These are phyloP conservation scores for Trypanosomatidae sp. DNA, from an alignment of 208 protist species.

Conservation along the genomic window DNA sequence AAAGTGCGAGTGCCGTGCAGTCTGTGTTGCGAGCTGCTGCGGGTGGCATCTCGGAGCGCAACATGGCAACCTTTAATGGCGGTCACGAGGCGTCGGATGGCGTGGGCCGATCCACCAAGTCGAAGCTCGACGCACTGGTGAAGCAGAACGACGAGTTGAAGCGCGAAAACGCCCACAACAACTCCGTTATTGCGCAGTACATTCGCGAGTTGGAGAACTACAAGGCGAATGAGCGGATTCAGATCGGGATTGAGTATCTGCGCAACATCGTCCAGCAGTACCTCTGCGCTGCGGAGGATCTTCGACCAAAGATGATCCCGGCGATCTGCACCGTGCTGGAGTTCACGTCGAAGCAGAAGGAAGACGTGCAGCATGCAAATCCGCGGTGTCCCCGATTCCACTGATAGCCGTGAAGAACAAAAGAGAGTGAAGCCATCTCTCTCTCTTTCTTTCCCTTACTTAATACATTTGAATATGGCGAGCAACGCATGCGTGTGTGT, in stretches of 20 bases:
- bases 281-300: constrained; percentile 59
- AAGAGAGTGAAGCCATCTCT: too few relatives aligned
- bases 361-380: too few relatives aligned
- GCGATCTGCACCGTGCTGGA: constrained; percentile 86
- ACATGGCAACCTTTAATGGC: constrained; percentile 43
- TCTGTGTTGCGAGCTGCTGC: constrained; percentile 25
- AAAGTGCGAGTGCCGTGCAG: constrained; percentile 31
- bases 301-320: constrained; percentile 84
- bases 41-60: constrained; percentile 49
- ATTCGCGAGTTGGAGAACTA: constrained; percentile 62
- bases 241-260: constrained; percentile 75
- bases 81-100: constrained; percentile 40
- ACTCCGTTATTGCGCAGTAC: constrained; percentile 58
- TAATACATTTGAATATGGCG: too few relatives aligned
- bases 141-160: constrained; percentile 62
- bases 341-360: too few relatives aligned
- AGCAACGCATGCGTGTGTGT: too few relatives aligned
- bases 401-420: too few relatives aligned
- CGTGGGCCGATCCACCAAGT: constrained; percentile 20
- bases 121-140: constrained; percentile 28
- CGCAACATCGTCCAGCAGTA: constrained; percentile 82
- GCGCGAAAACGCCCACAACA: constrained; percentile 61
- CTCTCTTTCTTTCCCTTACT: too few relatives aligned
- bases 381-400: too few relatives aligned
- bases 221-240: constrained; percentile 65